Evolutionary conservation across 495 filamentous ascomycete species (phyloP).

Genomic region (Aspergillus conjunctus): DNA sequence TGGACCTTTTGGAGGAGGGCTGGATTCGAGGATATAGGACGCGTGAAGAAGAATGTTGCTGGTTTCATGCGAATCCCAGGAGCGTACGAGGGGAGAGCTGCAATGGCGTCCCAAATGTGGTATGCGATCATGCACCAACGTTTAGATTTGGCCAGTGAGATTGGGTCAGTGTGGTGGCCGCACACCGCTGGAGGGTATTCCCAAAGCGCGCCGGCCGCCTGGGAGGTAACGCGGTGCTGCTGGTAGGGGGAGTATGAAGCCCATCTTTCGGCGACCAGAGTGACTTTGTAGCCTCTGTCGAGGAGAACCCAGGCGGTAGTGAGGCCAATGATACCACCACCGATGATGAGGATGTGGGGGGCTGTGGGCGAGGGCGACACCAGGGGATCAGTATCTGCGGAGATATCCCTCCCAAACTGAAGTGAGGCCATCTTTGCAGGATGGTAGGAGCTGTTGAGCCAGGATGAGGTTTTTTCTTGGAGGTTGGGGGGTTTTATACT

Average conservation of each 20-base stretch:
- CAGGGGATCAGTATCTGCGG: neutral
- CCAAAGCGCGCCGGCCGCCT: slow-evolving; percentile 55
- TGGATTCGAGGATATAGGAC: neutral
- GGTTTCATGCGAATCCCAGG: slow-evolving; percentile 9
- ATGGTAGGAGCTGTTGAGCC: neutral
- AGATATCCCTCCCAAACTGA: neutral
- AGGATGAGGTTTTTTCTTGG: no score
- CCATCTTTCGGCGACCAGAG: slow-evolving; percentile 50
- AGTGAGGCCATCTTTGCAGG: neutral
- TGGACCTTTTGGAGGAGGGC: neutral
- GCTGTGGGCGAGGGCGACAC: neutral
- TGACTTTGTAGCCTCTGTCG: slow-evolving; percentile 52
- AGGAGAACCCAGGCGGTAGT: slow-evolving; percentile 49
- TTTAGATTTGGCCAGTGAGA: slow-evolving; percentile 11
- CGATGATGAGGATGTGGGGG: slow-evolving; percentile 39
- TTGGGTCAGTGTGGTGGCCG: slow-evolving; percentile 38
- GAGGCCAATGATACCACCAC: slow-evolving; percentile 50
- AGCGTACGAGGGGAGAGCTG: neutral
- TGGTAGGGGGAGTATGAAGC: slow-evolving; percentile 28
- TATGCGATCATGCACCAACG: slow-evolving; percentile 13
- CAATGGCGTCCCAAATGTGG: slow-evolving; percentile 6
- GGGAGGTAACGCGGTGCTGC: slow-evolving; percentile 47
- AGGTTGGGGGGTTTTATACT: no score
- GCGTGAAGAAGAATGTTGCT: slow-evolving; percentile 9
- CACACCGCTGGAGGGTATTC: slow-evolving; percentile 52